Base-by-base conservation (phyloP, 1,284 basidiomycete species). In the Entoloma clypeatum region DNA sequence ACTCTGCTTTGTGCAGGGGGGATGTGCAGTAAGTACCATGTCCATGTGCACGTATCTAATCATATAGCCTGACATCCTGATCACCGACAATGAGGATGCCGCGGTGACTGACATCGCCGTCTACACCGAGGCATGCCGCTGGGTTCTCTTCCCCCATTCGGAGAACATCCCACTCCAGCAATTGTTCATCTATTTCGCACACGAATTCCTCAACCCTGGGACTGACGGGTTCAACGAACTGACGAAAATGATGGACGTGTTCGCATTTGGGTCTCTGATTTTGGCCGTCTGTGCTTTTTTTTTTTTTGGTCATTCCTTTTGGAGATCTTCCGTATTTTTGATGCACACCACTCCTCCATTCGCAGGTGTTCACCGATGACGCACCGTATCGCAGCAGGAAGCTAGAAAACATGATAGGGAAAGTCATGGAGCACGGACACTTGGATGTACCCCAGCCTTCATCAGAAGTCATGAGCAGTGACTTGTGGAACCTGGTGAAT, bases 111-210 rank as follows among this genome's bases (percentile, higher is more conserved):
- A 50, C 10, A 22, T 28, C 7, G 44, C 31, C 7, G 13, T 47
- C n/a, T 23, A 40, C 17, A 36, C 39, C 18, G 6, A 40, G 5
- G 31, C 42, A 17, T n/a, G 47, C 4, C 25, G 19, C 2, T 41
- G 31, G 5, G 42, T 32, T n/a, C 28, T 39, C 19, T 30, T 37
- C 9, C 22, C 30, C 4, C 26, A 36, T 4, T n/a, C n/a, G n/a
- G 8, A 13, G 6, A 41, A 43, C 23, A 21, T 45, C 7, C 30
- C 32, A 11, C 25, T 31, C 4, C 23, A 43, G 1, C 7, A 10
- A 4, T 50, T 40, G 2, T 36, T 24, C n/a, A 10, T 46, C 6
- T 51, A 50, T 24, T 44, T 47, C 28, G 36, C 49, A 2, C 49
- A 42, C 13, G 51, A 50, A 23, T 30, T 34, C 13, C 26, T 48